A percentile compares a stretch with the other conserved stretches of the same genome.
Conservation (phyloP, 495 filamentous ascomycete genomes). For the Hypomontagnella monticulosa region DNA sequence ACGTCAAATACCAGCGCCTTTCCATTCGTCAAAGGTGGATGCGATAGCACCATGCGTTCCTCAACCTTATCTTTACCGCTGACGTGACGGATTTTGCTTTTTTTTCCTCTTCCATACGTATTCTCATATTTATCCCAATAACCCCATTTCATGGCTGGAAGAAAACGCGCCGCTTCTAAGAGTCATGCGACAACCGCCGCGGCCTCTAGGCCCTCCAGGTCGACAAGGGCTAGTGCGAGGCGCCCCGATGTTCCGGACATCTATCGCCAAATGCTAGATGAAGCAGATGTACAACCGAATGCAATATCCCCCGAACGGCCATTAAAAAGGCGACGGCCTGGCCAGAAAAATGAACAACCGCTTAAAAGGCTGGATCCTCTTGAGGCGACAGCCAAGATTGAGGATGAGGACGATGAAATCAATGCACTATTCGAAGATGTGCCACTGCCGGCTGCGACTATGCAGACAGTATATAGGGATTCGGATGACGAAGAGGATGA, state of each 20-base stretch:
- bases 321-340: slow-evolving; percentile 53
- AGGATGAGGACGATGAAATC: slow-evolving; percentile 49
- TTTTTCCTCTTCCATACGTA: slow-evolving; percentile 2
- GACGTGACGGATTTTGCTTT: neutral
- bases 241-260: slow-evolving; percentile 58
- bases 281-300: slow-evolving; percentile 61
- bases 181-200: slow-evolving; percentile 31
- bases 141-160: slow-evolving; percentile 36
- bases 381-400: slow-evolving; percentile 21
- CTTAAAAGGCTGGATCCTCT: slow-evolving; percentile 10
- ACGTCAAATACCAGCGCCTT: neutral
- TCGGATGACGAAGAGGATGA: slow-evolving; percentile 48
- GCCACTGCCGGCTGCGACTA: slow-evolving; percentile 32
- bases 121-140: neutral
- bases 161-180: slow-evolving; percentile 35
- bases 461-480: slow-evolving; percentile 40
- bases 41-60: slow-evolving; percentile 8
- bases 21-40: neutral
- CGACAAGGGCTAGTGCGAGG: slow-evolving; percentile 32
- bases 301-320: slow-evolving; percentile 44
- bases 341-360: slow-evolving; percentile 47
- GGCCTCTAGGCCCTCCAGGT: slow-evolving; percentile 32
- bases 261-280: slow-evolving; percentile 74
- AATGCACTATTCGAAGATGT: slow-evolving; percentile 51
- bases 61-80: neutral